A percentile compares a stretch with the other conserved stretches of the same genome.
Conservation (phyloP, 2,329 filamentous ascomycete genomes). For the Xylaria sp. region DNA sequence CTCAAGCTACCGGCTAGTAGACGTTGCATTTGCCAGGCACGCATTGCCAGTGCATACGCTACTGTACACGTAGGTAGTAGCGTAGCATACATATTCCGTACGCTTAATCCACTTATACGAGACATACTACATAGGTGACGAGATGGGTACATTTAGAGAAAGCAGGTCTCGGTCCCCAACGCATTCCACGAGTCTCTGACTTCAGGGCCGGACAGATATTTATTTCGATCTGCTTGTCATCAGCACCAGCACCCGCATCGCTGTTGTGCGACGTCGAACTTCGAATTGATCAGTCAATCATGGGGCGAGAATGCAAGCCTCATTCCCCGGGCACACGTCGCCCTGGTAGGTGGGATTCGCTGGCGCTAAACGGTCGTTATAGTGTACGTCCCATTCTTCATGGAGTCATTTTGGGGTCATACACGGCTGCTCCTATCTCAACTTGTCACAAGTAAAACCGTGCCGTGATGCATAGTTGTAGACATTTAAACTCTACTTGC, state of each 20-base stretch:
- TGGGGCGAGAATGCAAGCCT: background rate
- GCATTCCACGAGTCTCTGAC: background rate
- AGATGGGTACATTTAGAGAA: background rate
- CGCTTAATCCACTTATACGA: background rate
- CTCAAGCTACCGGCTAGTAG: background rate
- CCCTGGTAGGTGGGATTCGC: background rate
- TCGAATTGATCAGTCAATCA: background rate
- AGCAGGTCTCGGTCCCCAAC: slow-evolving; percentile 12
- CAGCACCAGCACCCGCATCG: background rate
- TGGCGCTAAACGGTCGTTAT: background rate
- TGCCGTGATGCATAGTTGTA: too few species aligned
- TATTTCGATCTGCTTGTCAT: background rate
- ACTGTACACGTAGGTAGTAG: background rate
- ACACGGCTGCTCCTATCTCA: too few species aligned
- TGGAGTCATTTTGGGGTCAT: too few species aligned
- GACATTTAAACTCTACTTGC: too few species aligned
- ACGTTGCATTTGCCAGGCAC: background rate
- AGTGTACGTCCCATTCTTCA: background rate
- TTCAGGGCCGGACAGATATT: background rate
- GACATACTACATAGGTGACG: background rate
- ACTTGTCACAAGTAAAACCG: background rate
- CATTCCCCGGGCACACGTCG: background rate
- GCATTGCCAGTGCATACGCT: background rate
- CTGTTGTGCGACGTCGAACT: background rate
- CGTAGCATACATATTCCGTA: background rate